Base-by-base conservation (phyloP, 2,329 filamentous ascomycete genomes). In the Sphaerulina musiva region DNA sequence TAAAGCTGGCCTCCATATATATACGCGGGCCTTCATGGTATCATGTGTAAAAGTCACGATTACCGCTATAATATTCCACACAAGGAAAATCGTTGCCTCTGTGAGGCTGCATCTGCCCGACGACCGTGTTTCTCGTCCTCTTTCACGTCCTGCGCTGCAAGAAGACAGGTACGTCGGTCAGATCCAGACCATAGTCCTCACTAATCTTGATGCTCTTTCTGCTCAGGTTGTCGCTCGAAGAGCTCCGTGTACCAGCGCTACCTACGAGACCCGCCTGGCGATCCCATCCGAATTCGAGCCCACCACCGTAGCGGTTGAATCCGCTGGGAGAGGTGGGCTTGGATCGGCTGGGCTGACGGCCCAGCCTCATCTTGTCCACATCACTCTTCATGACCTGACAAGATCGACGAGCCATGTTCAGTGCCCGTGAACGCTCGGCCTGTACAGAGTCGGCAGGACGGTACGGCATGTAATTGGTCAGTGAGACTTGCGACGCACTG, bases 111-210 rank as follows among this genome's bases (percentile, higher is more conserved):
- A 6, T 38, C 34, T 38, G 34, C 34, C 10, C 8, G 34, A 12
- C 10, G 26, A 29, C n/a, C 34, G 4, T 12, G 34, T n/a, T 4
- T 38, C 4, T n/a, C 10, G 12, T 8, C 34, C 4, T 4, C 4
- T 2, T 9, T 17, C 17, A 31, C 9, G 29, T 29, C 38, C 20
- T 47, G 31, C 32, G 48, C 39, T 50, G 49, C 59, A 72, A 59
- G 53, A 72, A 72, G 2, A 72, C 66, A 2, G 71, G 71, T 43
- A 73, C 65, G 61, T 73, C 71, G 42, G 69, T 71, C 53, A 73
- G 56, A 61, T 72, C 70, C 31, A 73, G 45, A 2, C 70, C 70
- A 56, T 62, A 71, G 9, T 63, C 62, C 56, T 66, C 61, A 12
- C 62, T 64, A 51, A 68, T 60, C 49, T 64, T 58, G n/a, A 66